phyloP scores from a whole-genome alignment of 1,139 yeast genomes.

The Groenewaldozyma auringiensis region DNA sequence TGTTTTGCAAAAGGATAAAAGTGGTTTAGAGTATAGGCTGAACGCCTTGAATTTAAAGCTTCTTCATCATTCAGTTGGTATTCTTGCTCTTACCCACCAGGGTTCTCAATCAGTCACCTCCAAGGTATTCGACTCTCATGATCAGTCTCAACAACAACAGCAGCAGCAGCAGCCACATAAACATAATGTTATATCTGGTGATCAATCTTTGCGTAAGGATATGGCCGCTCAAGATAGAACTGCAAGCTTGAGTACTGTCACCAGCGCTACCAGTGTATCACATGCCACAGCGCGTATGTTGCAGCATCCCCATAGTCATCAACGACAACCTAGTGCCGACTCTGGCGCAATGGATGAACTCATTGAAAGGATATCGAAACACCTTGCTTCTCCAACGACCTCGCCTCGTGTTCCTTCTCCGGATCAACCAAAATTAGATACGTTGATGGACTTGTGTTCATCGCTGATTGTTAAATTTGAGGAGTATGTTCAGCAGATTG shows the following conservation, averaged over 20 bases:
- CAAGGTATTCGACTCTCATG: constrained; percentile 5
- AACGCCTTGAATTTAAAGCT: constrained; percentile 20
- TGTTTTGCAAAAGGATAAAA: constrained; percentile 19
- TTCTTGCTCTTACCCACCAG: constrained; percentile 26
- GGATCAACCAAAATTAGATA: constrained; percentile 9
- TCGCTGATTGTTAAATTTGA: constrained; percentile 6
- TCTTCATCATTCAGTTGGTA: constrained; percentile 29
- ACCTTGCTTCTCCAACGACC: constrained; percentile 8
- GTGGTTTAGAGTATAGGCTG: constrained; percentile 18
- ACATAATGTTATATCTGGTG: too few relatives aligned
- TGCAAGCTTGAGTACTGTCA: neutral
- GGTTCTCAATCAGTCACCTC: constrained; percentile 20
- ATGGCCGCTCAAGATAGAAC: neutral
- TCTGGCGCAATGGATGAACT: constrained; percentile 9
- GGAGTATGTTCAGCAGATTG: neutral
- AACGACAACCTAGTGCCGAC: neutral
- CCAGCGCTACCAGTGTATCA: neutral
- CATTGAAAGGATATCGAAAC: constrained; percentile 7
- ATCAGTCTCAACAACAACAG: neutral
- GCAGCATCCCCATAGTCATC: neutral
- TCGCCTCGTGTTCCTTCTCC: constrained; percentile 9
- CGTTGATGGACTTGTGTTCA: constrained; percentile 7
- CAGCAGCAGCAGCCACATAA: constrained; percentile 2
- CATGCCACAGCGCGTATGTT: constrained; percentile 5
- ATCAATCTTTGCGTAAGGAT: too few relatives aligned